phyloP scores from a whole-genome alignment of 257 asterid species.

The Leptodermis oblonga region DNA sequence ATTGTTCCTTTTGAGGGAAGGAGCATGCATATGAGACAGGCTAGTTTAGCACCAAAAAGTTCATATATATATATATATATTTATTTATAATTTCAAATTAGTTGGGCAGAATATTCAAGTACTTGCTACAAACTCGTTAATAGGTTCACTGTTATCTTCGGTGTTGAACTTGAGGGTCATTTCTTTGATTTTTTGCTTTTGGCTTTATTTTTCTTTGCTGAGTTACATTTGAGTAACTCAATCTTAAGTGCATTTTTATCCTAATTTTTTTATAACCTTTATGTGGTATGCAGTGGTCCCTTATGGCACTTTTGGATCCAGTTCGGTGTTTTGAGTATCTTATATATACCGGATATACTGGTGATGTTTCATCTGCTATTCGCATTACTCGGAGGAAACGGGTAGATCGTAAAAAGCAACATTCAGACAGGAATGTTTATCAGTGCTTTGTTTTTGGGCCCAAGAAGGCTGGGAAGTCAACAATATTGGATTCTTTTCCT shows the following conservation, averaged over 20 bases:
- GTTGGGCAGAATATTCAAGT: not conserved
- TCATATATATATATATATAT: not conserved
- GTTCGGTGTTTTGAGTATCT: slow-evolving; percentile 73
- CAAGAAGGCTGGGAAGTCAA: slow-evolving; percentile 82
- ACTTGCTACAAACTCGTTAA: not conserved
- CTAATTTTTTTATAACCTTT: slow-evolving; percentile 13
- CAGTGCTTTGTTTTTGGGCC: slow-evolving; percentile 97
- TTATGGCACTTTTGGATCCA: slow-evolving; percentile 93
- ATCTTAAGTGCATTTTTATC: too few relatives aligned
- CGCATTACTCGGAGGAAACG: slow-evolving; percentile 86
- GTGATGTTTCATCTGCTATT: slow-evolving; percentile 75
- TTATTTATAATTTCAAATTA: not conserved
- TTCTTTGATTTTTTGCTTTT: not conserved
- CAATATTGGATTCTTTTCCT: slow-evolving; percentile 66
- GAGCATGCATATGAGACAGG: not conserved
- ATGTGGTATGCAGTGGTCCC: slow-evolving; percentile 76
- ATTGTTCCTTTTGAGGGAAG: not conserved
- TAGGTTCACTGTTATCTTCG: not conserved
- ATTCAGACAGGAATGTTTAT: slow-evolving; percentile 69
- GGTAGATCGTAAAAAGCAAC: slow-evolving; percentile 88
- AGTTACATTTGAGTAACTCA: not conserved
- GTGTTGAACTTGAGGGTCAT: not conserved
- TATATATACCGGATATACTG: slow-evolving; percentile 82
- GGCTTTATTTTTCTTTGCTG: not conserved
- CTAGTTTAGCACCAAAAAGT: not conserved